Evolutionary conservation across 2,329 filamentous ascomycete genomes (phyloP).

Genomic region (Mariannaea elegans): DNA sequence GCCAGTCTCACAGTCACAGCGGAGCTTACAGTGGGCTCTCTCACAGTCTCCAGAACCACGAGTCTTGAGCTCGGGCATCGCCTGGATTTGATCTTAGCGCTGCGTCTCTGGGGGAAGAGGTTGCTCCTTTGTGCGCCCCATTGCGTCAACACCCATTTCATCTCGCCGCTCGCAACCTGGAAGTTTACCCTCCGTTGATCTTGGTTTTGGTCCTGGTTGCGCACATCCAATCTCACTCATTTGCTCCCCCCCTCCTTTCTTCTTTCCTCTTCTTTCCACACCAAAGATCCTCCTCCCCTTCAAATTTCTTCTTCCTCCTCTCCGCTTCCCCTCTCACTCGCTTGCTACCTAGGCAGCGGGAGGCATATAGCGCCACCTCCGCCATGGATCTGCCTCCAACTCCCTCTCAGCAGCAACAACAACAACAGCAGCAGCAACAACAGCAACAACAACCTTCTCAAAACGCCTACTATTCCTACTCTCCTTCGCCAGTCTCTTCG

Average conservation of each 20-base stretch:
- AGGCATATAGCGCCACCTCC: slow-evolving; percentile 41
- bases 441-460: slow-evolving; percentile 31
- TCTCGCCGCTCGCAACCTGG: slow-evolving; percentile 25
- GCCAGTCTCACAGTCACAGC: not conserved
- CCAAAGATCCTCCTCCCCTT: slow-evolving; percentile 7
- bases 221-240: not conserved
- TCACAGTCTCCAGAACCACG: not conserved
- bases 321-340: slow-evolving; percentile 24
- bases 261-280: slow-evolving; percentile 17
- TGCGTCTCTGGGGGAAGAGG: not conserved
- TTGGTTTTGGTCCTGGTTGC: slow-evolving; percentile 20
- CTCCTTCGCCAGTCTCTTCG: slow-evolving; percentile 33
- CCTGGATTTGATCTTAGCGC: slow-evolving; percentile 1
- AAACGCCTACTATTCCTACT: slow-evolving; percentile 28
- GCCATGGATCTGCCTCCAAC: slow-evolving; percentile 44
- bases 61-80: not conserved
- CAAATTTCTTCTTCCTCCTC: slow-evolving; percentile 23
- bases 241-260: slow-evolving; percentile 8
- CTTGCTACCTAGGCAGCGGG: slow-evolving; percentile 28
- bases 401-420: slow-evolving; percentile 34
- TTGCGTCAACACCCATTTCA: slow-evolving; percentile 42
- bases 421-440: slow-evolving; percentile 25
- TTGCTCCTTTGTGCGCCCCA: slow-evolving; percentile 28
- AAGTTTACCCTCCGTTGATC: slow-evolving; percentile 31
- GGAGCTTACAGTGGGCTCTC: not conserved